Percentiles rank a stretch among this genome's conserved stretches.
These are phyloP conservation scores for Ophiognomonia clavigignenti-juglandacearum DNA, from an alignment of 2,329 filamentous ascomycete species.

Conservation along the genomic window DNA sequence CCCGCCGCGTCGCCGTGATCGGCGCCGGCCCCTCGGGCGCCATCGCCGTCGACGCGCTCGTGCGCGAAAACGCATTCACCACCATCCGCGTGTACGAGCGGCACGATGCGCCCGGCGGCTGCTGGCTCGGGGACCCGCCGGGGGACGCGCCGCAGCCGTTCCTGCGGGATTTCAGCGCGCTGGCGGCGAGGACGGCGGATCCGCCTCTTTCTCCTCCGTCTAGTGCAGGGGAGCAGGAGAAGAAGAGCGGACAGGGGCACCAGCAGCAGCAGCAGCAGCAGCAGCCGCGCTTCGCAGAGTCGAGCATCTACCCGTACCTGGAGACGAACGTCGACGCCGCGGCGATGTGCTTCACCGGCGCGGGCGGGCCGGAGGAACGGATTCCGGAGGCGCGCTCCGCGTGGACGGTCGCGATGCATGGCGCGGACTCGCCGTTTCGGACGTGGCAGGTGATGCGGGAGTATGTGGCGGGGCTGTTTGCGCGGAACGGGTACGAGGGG, in stretches of 20 bases:
- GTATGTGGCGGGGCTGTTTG: slow-evolving; percentile 49
- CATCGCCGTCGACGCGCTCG: slow-evolving; percentile 52
- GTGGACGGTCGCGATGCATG: slow-evolving; percentile 43
- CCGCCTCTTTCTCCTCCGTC: slow-evolving; percentile 43
- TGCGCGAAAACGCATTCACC: slow-evolving; percentile 50
- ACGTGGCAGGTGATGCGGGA: slow-evolving; percentile 52
- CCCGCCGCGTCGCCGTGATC: slow-evolving; percentile 45
- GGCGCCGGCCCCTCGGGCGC: slow-evolving; percentile 53
- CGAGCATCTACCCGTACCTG: slow-evolving; percentile 41
- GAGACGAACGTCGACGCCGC: slow-evolving; percentile 59
- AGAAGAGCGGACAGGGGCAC: no score
- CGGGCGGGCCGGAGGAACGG: slow-evolving; percentile 35
- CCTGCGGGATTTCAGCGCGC: slow-evolving; percentile 38
- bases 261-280: no score
- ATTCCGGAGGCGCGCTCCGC: slow-evolving; percentile 39
- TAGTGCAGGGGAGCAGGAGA: no score
- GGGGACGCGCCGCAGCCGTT: slow-evolving; percentile 32
- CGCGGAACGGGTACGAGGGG: slow-evolving; percentile 48
- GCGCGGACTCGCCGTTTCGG: slow-evolving; percentile 54
- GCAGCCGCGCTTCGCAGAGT: slow-evolving; percentile 50
- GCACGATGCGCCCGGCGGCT: slow-evolving; percentile 48
- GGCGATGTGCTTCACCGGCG: slow-evolving; percentile 60
- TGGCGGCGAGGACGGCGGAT: slow-evolving; percentile 47
- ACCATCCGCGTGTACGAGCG: slow-evolving; percentile 54
- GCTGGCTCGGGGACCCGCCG: slow-evolving; percentile 37